Base-by-base conservation (phyloP, 768 basidiomycete species). In the Mycena kentingensis region DNA sequence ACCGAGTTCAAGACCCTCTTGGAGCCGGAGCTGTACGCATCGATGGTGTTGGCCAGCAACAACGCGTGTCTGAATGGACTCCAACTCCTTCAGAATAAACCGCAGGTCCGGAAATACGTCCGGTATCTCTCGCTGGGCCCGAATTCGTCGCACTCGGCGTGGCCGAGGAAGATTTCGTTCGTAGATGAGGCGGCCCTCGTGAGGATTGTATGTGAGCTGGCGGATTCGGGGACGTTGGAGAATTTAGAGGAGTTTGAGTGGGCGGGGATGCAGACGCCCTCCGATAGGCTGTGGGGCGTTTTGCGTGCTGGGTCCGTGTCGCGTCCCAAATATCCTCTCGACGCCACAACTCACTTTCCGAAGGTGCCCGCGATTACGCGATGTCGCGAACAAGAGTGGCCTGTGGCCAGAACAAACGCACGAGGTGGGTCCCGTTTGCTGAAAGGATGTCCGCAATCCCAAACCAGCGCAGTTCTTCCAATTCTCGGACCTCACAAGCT, bases 341-440 rank as follows among this genome's bases (percentile, higher is more conserved):
- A n/a, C 37, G 18, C 44, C 16, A 27, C 10, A 27, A 18, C 21
- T 12, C 10, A 29, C 18, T 28, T 7, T 41, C n/a, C n/a, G n/a
- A n/a, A 60, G 58, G 6, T 60, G 58, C 24, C 58, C 58, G 21
- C 4, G 32, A n/a, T 51, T 60, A n/a, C 18, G 44, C 28, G 15
- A 32, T 35, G 21, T 18, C 55, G 3, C 28, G 18, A 7, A 36
- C 42, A 1, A 46, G 22, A 6, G 42, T 46, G n/a, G 54, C 46
- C 12, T 51, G 24, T 6, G 21, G 31, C 8, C n/a, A 22, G 29
- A 49, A 13, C 46, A 53, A 3, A 41, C 35, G 7, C 46, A 25
- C 36, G 50, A 55, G 37, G 58, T 56, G 29, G 22, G 57, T 54
- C 0, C 15, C 13, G 3, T 2, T 42, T 26, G 4, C 16, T 0